Base-by-base conservation (phyloP, 148 eudicot species). In the Camellia lanceoleosa region DNA sequence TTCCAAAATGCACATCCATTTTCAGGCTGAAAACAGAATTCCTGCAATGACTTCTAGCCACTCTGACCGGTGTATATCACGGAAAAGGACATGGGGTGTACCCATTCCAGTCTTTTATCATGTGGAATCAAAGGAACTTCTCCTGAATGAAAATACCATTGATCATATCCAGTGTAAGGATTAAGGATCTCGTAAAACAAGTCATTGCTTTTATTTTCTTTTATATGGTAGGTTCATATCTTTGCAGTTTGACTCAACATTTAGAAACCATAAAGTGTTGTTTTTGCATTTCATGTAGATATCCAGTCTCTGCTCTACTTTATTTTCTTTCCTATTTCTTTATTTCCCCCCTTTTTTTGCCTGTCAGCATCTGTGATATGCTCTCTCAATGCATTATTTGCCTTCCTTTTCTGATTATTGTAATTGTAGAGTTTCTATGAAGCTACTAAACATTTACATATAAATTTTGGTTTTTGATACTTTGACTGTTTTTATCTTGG, bases 71-170 rank as follows among this genome's bases (percentile, higher is more conserved):
- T 97, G 99, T 81, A 97, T 97, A 82, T 97, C 99, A 75, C 88
- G 99, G 71, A 98, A 97, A 87, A 88, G 99, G 85, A 87, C 97
- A 66, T 97, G 99, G 99, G 99, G 99, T 15, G 95, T 97, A 42
- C 99, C 99, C 7, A 97, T 97, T 85, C 99, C 99, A 19, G 98
- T 90, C 44, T 97, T 97, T 86, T 97, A 97, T 87, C 97, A 97
- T 63, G 92, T 88, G 80, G 92, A 89, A 68, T 51, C 97, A 68
- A 97, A 90, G 89, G 89, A 97, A 84, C 98, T 98, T 41, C 84
- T 97, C 79, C 85, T 97, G 92, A 93, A 74, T 68, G 94, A 87
- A 83, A 94, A 90, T 79, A 97, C 99, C 74, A 90, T 97, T 51
- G 82, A 86, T 83, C 94, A 97, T 83, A 90, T 97, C 60, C 91